Evolutionary conservation across 805 yeast species (phyloP).

Genomic region (Ogataea zsoltii): DNA sequence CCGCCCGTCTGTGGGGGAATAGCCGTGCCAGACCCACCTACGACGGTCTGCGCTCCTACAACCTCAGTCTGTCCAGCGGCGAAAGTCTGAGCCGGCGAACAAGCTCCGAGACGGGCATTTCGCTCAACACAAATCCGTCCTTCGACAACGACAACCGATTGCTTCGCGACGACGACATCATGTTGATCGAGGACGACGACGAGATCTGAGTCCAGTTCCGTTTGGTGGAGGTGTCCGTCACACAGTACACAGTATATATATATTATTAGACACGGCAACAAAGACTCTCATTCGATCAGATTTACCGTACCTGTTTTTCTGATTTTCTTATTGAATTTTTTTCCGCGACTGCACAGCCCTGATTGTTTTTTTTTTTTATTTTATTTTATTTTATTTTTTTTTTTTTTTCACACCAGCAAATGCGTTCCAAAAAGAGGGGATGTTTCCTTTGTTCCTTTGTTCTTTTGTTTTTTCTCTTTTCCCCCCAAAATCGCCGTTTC

Average conservation of each 20-base stretch:
- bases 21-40: conserved; percentile 6
- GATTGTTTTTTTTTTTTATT: no score
- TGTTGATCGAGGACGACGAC: conserved; percentile 28
- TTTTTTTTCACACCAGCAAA: background rate
- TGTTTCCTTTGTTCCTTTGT: background rate
- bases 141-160: conserved; percentile 33
- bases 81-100: conserved; percentile 15
- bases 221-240: no score
- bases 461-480: background rate
- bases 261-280: no score
- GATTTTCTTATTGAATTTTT: no score
- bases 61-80: conserved; percentile 17
- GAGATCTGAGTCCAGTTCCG: conserved; percentile 24
- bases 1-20: conserved; percentile 2
- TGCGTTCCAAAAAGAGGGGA: background rate
- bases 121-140: conserved; percentile 23
- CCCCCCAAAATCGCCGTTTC: no score
- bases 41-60: conserved; percentile 28
- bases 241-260: no score
- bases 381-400: no score
- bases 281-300: no score
- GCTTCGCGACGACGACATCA: conserved; percentile 31
- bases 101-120: conserved; percentile 29
- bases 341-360: no score
- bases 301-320: no score